phyloP scores from a whole-genome alignment of 2,329 filamentous ascomycete genomes.

The Periglandula ipomoeae region DNA sequence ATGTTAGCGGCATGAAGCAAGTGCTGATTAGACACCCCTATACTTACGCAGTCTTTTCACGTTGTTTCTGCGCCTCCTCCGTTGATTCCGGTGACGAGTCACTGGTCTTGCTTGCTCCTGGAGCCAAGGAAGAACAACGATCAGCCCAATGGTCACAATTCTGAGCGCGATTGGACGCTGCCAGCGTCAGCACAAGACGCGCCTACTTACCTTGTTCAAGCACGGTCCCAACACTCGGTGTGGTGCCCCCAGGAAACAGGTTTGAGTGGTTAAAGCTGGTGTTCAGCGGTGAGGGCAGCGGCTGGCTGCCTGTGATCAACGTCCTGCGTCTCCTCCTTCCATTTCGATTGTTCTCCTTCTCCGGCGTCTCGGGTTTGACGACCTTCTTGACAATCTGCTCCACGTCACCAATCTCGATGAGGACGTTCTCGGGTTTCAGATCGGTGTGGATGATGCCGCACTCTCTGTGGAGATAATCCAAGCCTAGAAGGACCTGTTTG shows the following conservation, averaged over 20 bases:
- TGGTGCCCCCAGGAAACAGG: slow-evolving; percentile 53
- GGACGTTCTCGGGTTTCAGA: slow-evolving; percentile 92
- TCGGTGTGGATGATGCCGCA: slow-evolving; percentile 99
- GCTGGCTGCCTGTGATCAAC: slow-evolving; percentile 93
- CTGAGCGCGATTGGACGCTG: too few species aligned
- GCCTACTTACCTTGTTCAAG: slow-evolving; percentile 61
- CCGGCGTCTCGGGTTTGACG: slow-evolving; percentile 66
- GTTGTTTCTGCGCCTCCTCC: slow-evolving; percentile 64
- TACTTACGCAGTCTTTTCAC: slow-evolving; percentile 88
- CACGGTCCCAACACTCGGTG: slow-evolving; percentile 75
- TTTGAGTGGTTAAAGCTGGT: slow-evolving; percentile 78
- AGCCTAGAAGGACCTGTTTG: slow-evolving; percentile 88
- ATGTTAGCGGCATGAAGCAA: slow-evolving; percentile 6
- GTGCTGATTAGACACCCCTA: neutral
- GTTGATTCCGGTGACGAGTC: slow-evolving; percentile 41
- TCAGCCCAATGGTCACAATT: neutral
- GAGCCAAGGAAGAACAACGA: neutral
- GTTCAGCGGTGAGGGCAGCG: slow-evolving; percentile 88
- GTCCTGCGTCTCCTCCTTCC: slow-evolving; percentile 83
- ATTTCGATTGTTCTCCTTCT: slow-evolving; percentile 87
- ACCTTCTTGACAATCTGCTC: slow-evolving; percentile 97
- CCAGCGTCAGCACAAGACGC: neutral
- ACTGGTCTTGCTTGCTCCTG: slow-evolving; percentile 27
- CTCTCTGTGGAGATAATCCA: slow-evolving; percentile 94
- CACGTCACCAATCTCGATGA: slow-evolving; percentile 98